Evolutionary conservation across 108 stramenopile species (phyloP).

Genomic region (Chaetoceros tenuissimus): DNA sequence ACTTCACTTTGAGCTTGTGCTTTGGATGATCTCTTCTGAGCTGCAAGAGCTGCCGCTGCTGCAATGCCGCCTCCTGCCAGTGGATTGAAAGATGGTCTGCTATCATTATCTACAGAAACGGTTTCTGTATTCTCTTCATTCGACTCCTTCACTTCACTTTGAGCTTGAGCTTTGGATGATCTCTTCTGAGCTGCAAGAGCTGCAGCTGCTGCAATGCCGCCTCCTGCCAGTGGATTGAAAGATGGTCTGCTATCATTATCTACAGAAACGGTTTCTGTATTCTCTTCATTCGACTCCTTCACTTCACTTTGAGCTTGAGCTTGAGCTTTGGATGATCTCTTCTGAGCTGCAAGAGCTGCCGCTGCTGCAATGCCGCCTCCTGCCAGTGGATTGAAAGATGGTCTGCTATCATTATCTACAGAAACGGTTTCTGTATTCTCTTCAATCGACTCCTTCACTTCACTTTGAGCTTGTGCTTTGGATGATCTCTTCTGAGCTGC

Average conservation of each 20-base stretch:
- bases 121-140: neutral
- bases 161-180: neutral
- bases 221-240: neutral
- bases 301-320: neutral
- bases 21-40: neutral
- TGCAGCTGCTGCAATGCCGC: neutral
- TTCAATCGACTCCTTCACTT: neutral
- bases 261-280: neutral
- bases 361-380: conserved; percentile 12
- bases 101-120: neutral
- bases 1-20: neutral
- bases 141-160: too few relatives aligned
- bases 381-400: neutral
- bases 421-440: neutral
- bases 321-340: neutral
- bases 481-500: conserved; percentile 4
- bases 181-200: neutral
- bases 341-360: conserved; percentile 1
- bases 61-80: neutral
- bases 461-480: neutral
- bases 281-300: neutral
- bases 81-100: neutral
- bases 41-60: neutral
- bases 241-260: neutral
- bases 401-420: neutral